Evolutionary conservation across 768 basidiomycete genomes (phyloP).

Genomic region (Lactarius tabidus): DNA sequence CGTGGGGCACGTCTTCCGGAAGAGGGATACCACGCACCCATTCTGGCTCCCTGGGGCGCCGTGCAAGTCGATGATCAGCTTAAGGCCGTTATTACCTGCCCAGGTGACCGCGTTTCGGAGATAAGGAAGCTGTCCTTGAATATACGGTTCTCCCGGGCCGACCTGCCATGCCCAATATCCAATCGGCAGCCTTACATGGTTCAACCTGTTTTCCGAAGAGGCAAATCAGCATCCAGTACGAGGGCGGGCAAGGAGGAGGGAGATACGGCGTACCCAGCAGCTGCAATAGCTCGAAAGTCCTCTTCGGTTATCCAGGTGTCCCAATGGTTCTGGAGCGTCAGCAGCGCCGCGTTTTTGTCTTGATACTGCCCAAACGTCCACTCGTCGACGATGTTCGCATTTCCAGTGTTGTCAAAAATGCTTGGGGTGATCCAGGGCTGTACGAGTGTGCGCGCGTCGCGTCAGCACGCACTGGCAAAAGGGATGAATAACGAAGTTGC

Average conservation of each 20-base stretch:
- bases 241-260: neutral
- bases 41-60: constrained; percentile 83
- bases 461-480: neutral
- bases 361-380: constrained; percentile 73
- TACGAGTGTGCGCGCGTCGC: neutral
- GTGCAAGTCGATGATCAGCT: constrained; percentile 70
- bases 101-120: constrained; percentile 63
- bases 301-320: constrained; percentile 78
- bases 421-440: constrained; percentile 78
- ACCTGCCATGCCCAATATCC: constrained; percentile 92
- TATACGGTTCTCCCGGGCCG: constrained; percentile 72
- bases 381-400: constrained; percentile 63
- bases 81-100: constrained; percentile 67
- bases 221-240: neutral
- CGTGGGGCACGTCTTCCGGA: neutral
- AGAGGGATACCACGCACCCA: constrained; percentile 42
- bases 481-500: constrained; percentile 1
- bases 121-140: constrained; percentile 73
- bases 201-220: constrained; percentile 47
- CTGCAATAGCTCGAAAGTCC: constrained; percentile 73
- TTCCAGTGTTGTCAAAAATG: constrained; percentile 65
- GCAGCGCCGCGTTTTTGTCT: constrained; percentile 43
- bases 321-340: constrained; percentile 66
- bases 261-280: constrained; percentile 57
- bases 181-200: constrained; percentile 80